Evolutionary conservation across 495 filamentous ascomycete species (phyloP), one percentile per base, ranked within the genome.

Genomic region (Apiosordaria backusii): DNA sequence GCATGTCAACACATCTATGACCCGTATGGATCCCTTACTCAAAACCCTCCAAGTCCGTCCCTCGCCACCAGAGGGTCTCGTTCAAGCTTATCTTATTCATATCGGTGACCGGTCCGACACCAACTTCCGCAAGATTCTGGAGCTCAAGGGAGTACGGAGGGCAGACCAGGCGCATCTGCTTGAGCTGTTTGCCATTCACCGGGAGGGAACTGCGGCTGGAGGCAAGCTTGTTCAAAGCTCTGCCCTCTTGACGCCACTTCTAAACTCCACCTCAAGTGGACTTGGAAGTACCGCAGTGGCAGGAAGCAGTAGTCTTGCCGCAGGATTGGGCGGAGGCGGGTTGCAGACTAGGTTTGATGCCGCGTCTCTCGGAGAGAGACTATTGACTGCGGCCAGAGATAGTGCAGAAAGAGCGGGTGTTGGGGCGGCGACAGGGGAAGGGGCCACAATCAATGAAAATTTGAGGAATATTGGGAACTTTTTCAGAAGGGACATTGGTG

Each of bases 31-130:
- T 77, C 88, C 90, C 0, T 86, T 99, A 52, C 90, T 98, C 70
- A 99, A 99, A 76, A 98, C 95, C 1, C 87, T 99, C 7, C 95
- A 99, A 79, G 96, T 99, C 22, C 92, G 92, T 18, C 88, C 93
- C 23, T 90, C 88, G 13, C 96, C 95, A 1, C 87, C 93, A 1
- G 95, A 99, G 80, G 95, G 91, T 4, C 88, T 99, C 27, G 92
- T 98, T 3, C 95, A 97, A 79, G 96, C 94, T 57, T 99, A 99
- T 77, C 87, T 98, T 35, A 92, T 96, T 74, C 91, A 97, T 78
- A 93, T 98, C 68, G 91, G 88, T 71, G 93, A 97, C 80, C 85
- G 87, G 59, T 93, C 89, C 76, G 91, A 97, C 75, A 85, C 89
- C 67, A 99, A 99, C 81, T 99, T 99, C 87, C 87, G 90, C 68